Base-by-base conservation (phyloP, 441 rosid genomes). In the Populus hybrid region DNA sequence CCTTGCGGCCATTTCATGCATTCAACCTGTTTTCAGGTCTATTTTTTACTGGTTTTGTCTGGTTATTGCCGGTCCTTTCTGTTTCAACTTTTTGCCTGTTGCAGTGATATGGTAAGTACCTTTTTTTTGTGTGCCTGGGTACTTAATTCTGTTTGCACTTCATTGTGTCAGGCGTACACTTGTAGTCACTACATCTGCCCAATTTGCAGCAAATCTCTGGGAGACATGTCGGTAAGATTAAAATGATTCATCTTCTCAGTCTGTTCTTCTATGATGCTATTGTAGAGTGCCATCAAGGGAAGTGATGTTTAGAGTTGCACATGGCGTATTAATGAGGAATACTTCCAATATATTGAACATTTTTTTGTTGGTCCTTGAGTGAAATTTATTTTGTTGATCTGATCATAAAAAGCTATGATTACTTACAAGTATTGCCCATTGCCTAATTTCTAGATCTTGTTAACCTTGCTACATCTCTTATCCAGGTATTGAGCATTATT, bases 1-100 rank as follows among this genome's bases (percentile, higher is more conserved):
- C 97, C 94, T 12, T 92, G 97, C 38, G 93, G 97, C 67, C 97
- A 92, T 87, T 90, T 81, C 82, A 92, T 92, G 97, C 97, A 92
- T 80, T 92, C 97, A 16, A 89, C 89, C 72, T 92, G 97, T 78
- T 92, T 90, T 84, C 97, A 90, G 97, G 97, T 91, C 74, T 75
- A 14, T 74, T 70, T 61, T 53, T 77, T 69, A 14, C 20, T 71
- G n/a, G 69, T 61, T 6, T 76, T 63, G 21, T 69, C 9, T 36
- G 56, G 63, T 71, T 65, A 28, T 61, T 9, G 28, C 66, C 70
- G 2, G 74, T 33, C 35, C 68, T 35, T 16, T 71, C 35, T 28
- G 24, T 68, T 73, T 53, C 67, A 29, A 65, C 33, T 65, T 71
- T 36, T 72, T 42, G 64, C 71, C 74, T 53, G 74, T 71, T 86